Conservation (phyloP, 257 asterid species). For the Solanum tacnaense region DNA sequence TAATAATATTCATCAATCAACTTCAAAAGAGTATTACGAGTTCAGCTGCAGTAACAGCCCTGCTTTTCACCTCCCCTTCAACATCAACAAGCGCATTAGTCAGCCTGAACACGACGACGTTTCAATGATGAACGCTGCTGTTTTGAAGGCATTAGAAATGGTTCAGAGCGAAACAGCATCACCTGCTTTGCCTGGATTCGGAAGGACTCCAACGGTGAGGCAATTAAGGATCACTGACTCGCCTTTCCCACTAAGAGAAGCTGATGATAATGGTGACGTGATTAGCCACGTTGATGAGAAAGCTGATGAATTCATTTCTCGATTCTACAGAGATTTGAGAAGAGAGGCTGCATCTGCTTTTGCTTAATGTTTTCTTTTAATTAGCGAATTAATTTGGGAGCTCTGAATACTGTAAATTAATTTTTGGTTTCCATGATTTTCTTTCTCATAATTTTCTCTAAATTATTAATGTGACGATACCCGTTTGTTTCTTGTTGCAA, state of each 20-base stretch:
- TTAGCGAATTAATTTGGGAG: background rate
- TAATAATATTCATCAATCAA: background rate
- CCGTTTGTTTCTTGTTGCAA: background rate
- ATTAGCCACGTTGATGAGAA: conserved; percentile 12
- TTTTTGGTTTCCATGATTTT: background rate
- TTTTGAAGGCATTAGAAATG: conserved; percentile 33
- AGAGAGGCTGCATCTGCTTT: background rate
- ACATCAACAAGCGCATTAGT: conserved; percentile 17
- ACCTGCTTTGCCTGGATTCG: conserved; percentile 29
- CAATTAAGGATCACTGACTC: conserved; percentile 34
- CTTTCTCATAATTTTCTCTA: background rate
- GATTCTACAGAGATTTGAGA: conserved; percentile 19
- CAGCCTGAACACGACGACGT: background rate
- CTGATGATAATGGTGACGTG: background rate
- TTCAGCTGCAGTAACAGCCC: conserved; percentile 78
- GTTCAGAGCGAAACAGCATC: conserved; percentile 29
- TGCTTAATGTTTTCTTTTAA: background rate
- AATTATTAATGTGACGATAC: background rate
- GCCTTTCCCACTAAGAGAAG: conserved; percentile 12
- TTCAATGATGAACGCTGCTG: conserved; percentile 11
- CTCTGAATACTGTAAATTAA: background rate
- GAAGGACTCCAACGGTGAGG: conserved; percentile 23
- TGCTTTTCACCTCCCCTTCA: conserved; percentile 27
- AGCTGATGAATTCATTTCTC: conserved; percentile 21
- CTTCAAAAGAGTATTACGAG: conserved; percentile 43